Evolutionary conservation across 257 asterid genomes (phyloP), one percentile per base, ranked within the genome.

Genomic region (Penstemon barbatus): DNA sequence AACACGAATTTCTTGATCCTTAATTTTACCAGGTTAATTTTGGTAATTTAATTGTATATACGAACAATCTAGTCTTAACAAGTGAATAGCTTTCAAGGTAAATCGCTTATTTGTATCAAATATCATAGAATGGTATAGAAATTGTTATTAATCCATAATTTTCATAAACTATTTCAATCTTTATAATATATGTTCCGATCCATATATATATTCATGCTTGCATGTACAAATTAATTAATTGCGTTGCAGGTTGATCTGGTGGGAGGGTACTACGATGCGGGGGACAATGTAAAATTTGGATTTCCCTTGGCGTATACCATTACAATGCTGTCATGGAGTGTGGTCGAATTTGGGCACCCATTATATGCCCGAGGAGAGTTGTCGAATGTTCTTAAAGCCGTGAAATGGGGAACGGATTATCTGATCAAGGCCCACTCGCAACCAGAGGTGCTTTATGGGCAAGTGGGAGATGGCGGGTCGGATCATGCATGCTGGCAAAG

Each of bases 221-320:
- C 2, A 25, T 25, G 33, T 25, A 4, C 10, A n/a, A 11, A n/a
- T 9, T 5, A 54, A 54, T 3, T 37, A 41, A n/a, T n/a, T n/a
- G n/a, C 10, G 5, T 44, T 33, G 25, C 48, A 83, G 85, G 75
- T 80, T 42, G 83, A 83, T 52, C 56, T 83, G 56, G 75, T 73
- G 8, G 88, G 85, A 10, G 88, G 88, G 46, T 83, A 83, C 55
- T 78, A 78, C 38, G 88, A 80, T 56, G 83, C 80, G 2, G 85
- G 88, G 15, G 85, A 83, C 68, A 78, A 78, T 42, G 74, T 77
- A 5, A 83, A 83, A 36, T 83, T 77, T 7, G 83, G 85, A 8
- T 72, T 77, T n/a, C 88, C 85, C 12, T 70, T 80, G 88, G 85
- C 85, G 40, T 83, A 72, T 45, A 76, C 85, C 4, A 66, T 70